Conservation (phyloP, 495 filamentous ascomycete genomes). For the Talaromyces proteolyticus region DNA sequence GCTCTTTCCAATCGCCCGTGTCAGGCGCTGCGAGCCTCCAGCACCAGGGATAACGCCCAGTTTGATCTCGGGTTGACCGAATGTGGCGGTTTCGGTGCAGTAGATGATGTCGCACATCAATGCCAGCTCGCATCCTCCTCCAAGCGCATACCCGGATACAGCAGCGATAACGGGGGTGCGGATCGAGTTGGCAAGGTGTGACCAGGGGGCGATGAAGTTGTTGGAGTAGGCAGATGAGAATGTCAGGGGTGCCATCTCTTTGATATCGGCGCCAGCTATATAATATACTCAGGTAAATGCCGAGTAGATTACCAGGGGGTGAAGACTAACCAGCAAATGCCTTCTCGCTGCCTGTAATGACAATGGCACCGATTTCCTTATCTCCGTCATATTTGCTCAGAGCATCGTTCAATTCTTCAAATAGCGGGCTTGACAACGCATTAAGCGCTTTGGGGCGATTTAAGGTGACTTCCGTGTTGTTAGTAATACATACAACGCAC, state of each 20-base stretch:
- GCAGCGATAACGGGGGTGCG: constrained; percentile 92
- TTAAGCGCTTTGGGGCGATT: constrained; percentile 94
- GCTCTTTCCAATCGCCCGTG: constrained; percentile 78
- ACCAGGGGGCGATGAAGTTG: constrained; percentile 95
- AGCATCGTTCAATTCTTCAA: constrained; percentile 81
- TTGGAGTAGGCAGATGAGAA: constrained; percentile 78
- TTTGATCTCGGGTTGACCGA: constrained; percentile 96
- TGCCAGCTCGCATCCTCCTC: constrained; percentile 95
- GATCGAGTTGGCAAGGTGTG: constrained; percentile 67
- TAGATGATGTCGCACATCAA: constrained; percentile 96
- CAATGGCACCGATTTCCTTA: constrained; percentile 63
- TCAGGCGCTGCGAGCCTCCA: constrained; percentile 86
- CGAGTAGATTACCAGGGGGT: not conserved
- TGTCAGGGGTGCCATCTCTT: constrained; percentile 90
- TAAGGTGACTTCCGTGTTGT: constrained; percentile 64
- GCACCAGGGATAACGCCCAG: constrained; percentile 89
- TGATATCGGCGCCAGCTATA: constrained; percentile 90
- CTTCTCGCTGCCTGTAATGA: constrained; percentile 81
- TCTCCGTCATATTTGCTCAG: constrained; percentile 67
- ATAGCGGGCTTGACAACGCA: constrained; percentile 81
- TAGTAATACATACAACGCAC: not conserved
- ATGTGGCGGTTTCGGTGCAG: constrained; percentile 73
- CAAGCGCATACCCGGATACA: constrained; percentile 89
- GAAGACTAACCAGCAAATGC: constrained; percentile 66
- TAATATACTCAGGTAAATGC: not conserved